Base-by-base conservation (phyloP, 306 rosid species). In the Abrus precatorius region DNA sequence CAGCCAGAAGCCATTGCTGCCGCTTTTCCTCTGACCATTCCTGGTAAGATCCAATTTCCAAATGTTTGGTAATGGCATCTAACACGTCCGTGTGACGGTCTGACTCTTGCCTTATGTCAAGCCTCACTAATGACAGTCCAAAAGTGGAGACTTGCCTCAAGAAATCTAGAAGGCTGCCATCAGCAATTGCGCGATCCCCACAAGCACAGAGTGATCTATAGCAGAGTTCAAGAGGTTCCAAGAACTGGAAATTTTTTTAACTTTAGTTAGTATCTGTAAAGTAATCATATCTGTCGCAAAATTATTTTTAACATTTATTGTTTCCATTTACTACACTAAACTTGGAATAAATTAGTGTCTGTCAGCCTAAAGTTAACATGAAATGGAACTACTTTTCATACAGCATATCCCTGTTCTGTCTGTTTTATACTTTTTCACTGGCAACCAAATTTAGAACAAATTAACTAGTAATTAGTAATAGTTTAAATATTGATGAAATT, bases 101-200 rank as follows among this genome's bases (percentile, higher is more conserved):
- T 0, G 98, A 92, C 43, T 94, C 98, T 80, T 94, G 98, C 87
- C 98, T 81, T 54, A 94, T 92, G 74, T 94, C 98, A 2, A 94
- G 98, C 77, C 89, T 92, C 78, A 94, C 98, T 32, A 94, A 85
- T 3, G 97, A 89, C 49, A 94, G 83, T 62, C 98, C 98, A 52
- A 94, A 94, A 41, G 98, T 92, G 11, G 98, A 87, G 79, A 94
- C 94, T 92, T 94, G 98, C 80, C 98, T 88, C 85, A 94, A 57
- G 83, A 92, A 94, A 84, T 94, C 98, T 53, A 94, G 94, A 67
- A 92, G 97, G 57, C 86, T 92, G 47, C 98, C 98, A 68, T 94
- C 98, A 1, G 98, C 98, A 68, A 94, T 94, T 40, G 91, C 92
- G 0, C 91, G 92, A 53, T 94, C 98, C 5, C 98, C 98, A 83